Evolutionary conservation across 176 grass and related monocot genomes (phyloP), one percentile per base, ranked within the genome.

Genomic region (Calamus simplicifolius): DNA sequence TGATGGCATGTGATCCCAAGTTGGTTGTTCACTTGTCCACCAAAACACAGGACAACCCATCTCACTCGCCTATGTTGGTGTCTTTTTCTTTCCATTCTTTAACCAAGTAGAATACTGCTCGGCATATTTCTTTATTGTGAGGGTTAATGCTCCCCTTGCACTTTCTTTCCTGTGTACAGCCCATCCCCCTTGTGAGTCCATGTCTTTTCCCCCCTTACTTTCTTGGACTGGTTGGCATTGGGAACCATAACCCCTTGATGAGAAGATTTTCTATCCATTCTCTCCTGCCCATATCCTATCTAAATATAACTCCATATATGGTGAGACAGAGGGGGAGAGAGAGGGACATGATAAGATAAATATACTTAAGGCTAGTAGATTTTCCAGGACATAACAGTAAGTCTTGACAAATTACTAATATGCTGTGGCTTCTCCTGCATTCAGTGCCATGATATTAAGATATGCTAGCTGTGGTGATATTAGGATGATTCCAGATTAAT

Each of bases 11-110:
- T 35, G 58, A 60, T 35, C 14, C n/a, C 1, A 60, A 60, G 27
- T 60, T 60, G 27, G 58, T 18, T 17, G 35, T 63, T 63, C 35
- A 16, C 60, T 63, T 63, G 18, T 43, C 60, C 60, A 63, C 60
- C 30, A 49, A 63, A 63, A 63, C 18, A 63, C 43, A 51, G 27
- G 61, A 64, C 61, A 64, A 64, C 35, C 13, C 61, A 48, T 48
- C 35, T 50, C 61, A 10, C 61, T 26, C 27, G 7, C 38, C 35
- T 64, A 26, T 64, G 27, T 50, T 48, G 61, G 61, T 64, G 48
- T 64, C 61, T 64, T 63, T 50, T 26, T 25, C 48, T 64, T 50
- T 64, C 61, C 61, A 26, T 64, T 19, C 35, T 50, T 43, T 16
- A 15, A 19, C 35, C 61, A 23, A 64, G 61, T 64, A 64, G 61